A percentile compares a stretch with the other conserved stretches of the same genome.
These are phyloP conservation scores for Stevia rebaudiana DNA, from an alignment of 140 eudicot genomes.

Conservation along the genomic window DNA sequence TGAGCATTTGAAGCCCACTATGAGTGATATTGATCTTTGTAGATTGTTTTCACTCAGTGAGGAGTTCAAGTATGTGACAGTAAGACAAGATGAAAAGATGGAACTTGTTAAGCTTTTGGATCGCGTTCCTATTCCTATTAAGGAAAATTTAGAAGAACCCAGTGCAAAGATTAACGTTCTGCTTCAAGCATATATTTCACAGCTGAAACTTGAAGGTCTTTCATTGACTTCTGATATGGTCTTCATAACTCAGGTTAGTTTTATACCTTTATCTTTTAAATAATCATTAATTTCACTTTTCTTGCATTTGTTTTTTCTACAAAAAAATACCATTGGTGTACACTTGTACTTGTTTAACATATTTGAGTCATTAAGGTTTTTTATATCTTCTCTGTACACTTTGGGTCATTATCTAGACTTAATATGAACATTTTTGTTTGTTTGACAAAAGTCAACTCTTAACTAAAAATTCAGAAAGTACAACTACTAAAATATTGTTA, in stretches of 20 bases:
- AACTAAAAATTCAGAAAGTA: neutral
- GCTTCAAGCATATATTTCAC: conserved; percentile 87
- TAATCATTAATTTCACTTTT: neutral
- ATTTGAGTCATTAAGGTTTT: neutral
- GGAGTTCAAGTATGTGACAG: conserved; percentile 86
- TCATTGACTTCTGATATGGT: conserved; percentile 96
- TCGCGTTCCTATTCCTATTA: conserved; percentile 85
- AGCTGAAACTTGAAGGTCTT: conserved; percentile 80
- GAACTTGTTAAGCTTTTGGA: conserved; percentile 87
- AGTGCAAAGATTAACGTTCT: conserved; percentile 89
- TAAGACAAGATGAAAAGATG: conserved; percentile 95
- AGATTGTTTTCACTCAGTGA: conserved; percentile 91
- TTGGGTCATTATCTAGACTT: neutral
- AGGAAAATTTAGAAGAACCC: conserved; percentile 90
- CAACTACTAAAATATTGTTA: neutral
- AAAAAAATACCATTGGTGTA: neutral
- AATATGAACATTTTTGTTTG: neutral
- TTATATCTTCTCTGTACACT: neutral
- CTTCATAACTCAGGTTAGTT: conserved; percentile 74
- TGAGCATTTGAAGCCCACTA: conserved; percentile 91
- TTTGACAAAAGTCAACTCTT: neutral
- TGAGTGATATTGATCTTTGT: conserved; percentile 96
- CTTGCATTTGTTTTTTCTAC: neutral
- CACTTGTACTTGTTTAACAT: neutral
- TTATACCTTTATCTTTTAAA: neutral